These are phyloP conservation scores for Juncus inflexus DNA, from an alignment of 176 grass and related monocot species.

Conservation along the genomic window DNA sequence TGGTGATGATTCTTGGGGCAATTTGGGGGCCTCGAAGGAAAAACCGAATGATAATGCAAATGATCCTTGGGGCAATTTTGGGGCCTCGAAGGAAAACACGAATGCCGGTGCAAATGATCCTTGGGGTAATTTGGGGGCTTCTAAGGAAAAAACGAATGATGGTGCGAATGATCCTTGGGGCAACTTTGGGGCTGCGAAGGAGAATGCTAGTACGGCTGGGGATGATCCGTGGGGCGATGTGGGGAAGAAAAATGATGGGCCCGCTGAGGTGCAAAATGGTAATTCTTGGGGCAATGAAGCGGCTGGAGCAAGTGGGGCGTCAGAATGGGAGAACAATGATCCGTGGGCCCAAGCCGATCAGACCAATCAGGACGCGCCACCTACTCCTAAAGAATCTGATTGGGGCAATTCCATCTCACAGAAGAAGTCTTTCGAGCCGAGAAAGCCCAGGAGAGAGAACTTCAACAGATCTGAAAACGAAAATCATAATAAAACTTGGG, in stretches of 20 bases:
- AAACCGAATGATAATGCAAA: neutral
- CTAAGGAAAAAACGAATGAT: neutral
- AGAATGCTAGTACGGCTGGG: too few species aligned
- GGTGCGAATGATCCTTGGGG: constrained; percentile 21
- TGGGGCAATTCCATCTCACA: constrained; percentile 11
- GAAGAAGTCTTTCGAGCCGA: constrained; percentile 3
- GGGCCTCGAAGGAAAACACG: neutral
- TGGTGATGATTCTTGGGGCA: constrained; percentile 39
- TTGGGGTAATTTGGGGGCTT: constrained; percentile 6
- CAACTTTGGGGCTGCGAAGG: neutral
- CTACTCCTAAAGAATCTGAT: constrained; percentile 4
- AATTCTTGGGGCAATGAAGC: neutral
- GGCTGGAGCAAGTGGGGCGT: neutral
- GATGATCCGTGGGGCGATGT: too few species aligned
- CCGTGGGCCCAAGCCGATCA: constrained; percentile 16
- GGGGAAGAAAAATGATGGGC: neutral
- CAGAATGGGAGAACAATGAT: constrained; percentile 19
- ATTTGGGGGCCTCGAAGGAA: constrained; percentile 3
- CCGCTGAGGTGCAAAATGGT: neutral
- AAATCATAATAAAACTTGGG: constrained; percentile 3
- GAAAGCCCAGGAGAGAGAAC: neutral
- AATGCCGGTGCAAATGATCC: neutral
- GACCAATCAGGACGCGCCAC: neutral
- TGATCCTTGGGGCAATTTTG: constrained; percentile 11
- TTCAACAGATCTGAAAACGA: neutral